Evolutionary conservation across 345 rosid species (phyloP).

Genomic region (Hibiscus tridactylites): DNA sequence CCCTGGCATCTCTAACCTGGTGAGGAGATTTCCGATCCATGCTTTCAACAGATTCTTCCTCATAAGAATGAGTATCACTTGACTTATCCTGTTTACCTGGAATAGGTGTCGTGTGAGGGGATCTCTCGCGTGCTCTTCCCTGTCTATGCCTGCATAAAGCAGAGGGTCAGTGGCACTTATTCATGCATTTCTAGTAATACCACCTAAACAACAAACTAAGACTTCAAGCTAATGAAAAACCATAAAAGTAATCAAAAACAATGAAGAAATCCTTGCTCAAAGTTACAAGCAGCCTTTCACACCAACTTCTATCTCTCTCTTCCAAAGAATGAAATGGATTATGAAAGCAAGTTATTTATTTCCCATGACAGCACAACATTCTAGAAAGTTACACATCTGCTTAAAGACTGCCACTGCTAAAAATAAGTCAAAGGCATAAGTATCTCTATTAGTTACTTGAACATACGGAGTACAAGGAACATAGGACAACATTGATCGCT

Average conservation of each 20-base stretch:
- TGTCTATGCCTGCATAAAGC: slow-evolving; percentile 22
- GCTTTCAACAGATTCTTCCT: slow-evolving; percentile 55
- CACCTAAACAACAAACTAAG: background rate
- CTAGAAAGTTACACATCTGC: background rate
- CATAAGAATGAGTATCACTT: slow-evolving; percentile 24
- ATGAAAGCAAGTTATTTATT: background rate
- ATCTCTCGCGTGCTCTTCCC: slow-evolving; percentile 28
- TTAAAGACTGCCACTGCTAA: background rate
- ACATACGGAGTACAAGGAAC: background rate
- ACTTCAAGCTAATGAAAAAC: too few relatives aligned
- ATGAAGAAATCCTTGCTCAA: too few relatives aligned
- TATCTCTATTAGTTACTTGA: background rate
- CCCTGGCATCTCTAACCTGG: slow-evolving; percentile 33
- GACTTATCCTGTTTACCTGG: slow-evolving; percentile 33
- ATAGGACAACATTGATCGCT: background rate
- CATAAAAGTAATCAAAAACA: too few relatives aligned
- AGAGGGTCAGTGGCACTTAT: background rate
- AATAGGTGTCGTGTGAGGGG: slow-evolving; percentile 41
- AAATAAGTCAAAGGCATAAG: background rate
- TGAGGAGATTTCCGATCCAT: slow-evolving; percentile 50
- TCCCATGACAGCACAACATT: background rate
- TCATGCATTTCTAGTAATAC: background rate
- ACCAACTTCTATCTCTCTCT: too few relatives aligned
- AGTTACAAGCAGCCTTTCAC: too few relatives aligned
- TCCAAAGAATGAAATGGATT: too few relatives aligned